phyloP scores from a whole-genome alignment of 768 basidiomycete genomes.

The Gelatoporia subvermispora region DNA sequence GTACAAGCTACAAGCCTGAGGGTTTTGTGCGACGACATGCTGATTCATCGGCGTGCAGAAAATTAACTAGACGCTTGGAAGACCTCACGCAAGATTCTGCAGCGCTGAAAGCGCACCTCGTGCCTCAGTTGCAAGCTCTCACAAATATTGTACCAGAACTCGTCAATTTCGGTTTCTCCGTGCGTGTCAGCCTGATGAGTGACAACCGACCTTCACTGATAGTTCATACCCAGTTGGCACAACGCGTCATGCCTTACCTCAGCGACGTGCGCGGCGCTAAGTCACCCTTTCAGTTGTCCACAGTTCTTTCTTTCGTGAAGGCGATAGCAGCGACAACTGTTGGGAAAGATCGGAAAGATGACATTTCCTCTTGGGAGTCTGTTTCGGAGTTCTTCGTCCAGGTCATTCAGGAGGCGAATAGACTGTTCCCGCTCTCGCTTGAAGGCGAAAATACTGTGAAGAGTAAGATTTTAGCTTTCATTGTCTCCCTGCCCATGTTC shows the following conservation, averaged over 20 bases:
- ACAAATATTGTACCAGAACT: slow-evolving; percentile 72
- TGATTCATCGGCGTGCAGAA: slow-evolving; percentile 45
- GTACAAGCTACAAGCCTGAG: slow-evolving; percentile 37
- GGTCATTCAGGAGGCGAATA: slow-evolving; percentile 66
- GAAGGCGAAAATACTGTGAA: slow-evolving; percentile 77
- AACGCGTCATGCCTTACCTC: slow-evolving; percentile 84
- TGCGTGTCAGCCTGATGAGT: slow-evolving; percentile 29
- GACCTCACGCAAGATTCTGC: slow-evolving; percentile 68
- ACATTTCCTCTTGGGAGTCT: slow-evolving; percentile 71
- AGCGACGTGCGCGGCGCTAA: slow-evolving; percentile 76
- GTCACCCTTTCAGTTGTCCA: slow-evolving; percentile 68
- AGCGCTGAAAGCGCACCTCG: slow-evolving; percentile 66
- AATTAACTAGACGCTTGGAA: slow-evolving; percentile 81
- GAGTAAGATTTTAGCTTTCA: slow-evolving; percentile 42
- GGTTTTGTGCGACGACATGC: not conserved
- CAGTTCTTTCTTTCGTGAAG: slow-evolving; percentile 65
- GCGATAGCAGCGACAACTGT: slow-evolving; percentile 70
- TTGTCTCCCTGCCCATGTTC: slow-evolving; percentile 1
- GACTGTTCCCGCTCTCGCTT: slow-evolving; percentile 62
- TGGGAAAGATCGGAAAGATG: slow-evolving; percentile 61
- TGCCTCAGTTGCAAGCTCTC: slow-evolving; percentile 69
- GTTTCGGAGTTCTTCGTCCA: slow-evolving; percentile 65
- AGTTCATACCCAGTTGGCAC: slow-evolving; percentile 59
- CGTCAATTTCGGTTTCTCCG: slow-evolving; percentile 89
- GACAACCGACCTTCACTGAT: not conserved